Evolutionary conservation across 148 eudicot species (phyloP), one percentile per base, ranked within the genome.

Genomic region (Arbutus unedo): DNA sequence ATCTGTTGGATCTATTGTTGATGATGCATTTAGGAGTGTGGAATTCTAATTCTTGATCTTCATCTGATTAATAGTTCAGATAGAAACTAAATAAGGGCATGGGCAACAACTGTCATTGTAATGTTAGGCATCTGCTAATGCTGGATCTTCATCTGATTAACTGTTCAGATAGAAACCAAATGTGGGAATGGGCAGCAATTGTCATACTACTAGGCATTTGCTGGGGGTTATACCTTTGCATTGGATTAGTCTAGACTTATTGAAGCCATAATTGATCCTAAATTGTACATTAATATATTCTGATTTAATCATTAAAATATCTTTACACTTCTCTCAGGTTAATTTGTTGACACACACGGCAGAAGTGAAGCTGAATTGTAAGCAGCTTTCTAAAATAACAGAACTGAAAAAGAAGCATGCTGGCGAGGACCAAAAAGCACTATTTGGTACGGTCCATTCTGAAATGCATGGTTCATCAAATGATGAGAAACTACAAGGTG

Each of bases 311-410:
- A 7, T 67, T 84, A 11, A 5, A 0, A 19, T 85, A 23, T 49
- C 18, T 25, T 66, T 38, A 23, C 9, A 59, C 70, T 82, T 53
- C 21, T 77, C 6, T 83, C 64, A 91, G 98, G 91, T 94, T 60
- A 92, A 94, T 85, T 87, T 93, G 66, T 88, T 93, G 87, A 89
- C 85, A 54, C 98, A 93, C 82, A 91, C 93, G 5, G 86, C 90
- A 31, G 93, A 90, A 41, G 90, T 87, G 79, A 41, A 82, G 15
- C 60, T 82, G 51, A 5, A 43, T 6, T 13, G 62, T 21, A 13
- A 76, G 6, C 72, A 83, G 11, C 84, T 79, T 74, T 2, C 75
- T 15, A 54, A 16, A 38, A 87, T 93, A 56, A 71, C 82, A 15
- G 9, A 15, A 55, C 55, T 83, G 73, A 85, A 89, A 86, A 75